Evolutionary conservation across 108 stramenopile species (phyloP), one percentile per base, ranked within the genome.

Genomic region (Poteriospumella lacustris): DNA sequence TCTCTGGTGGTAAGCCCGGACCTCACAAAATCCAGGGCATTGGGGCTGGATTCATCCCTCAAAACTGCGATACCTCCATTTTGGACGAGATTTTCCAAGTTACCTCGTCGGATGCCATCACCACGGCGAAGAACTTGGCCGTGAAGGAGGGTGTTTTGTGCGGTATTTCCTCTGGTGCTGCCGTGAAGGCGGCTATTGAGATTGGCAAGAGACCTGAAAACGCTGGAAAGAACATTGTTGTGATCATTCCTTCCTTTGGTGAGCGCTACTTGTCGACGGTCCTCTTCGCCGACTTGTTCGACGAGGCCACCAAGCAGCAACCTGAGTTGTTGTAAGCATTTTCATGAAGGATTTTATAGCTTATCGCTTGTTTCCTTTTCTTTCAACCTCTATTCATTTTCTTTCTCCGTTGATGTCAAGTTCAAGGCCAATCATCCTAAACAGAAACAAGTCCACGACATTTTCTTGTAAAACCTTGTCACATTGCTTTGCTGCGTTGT

Each of bases 11-110:
- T 29, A 34, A 68, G 12, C 85, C 86, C 72, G 87, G 89, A 58
- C 88, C 89, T n/a, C 89, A 91, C 84, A 83, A 83, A 52, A 89
- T 89, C 79, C 89, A 91, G 79, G 91, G 91, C 31, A 88, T 91
- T 89, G 90, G 89, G 39, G 87, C 90, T 5, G 82, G 82, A 42
- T 43, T 82, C 40, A 79, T 89, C 52, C 88, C 89, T 12, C 34
- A 83, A 5, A 86, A 89, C 1, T 44, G 90, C 31, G 89, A 89
- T 64, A 68, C 88, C 12, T 26, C 12, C 9, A 34, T 64, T 34
- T 31, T 64, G 15, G 60, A 64, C 36, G 60, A 64, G 36, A 24
- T 64, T 34, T 5, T 64, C n/a, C 76, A 81, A 76, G 80, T 85
- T 34, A 42, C 26, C 1, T 85, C 86, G 0, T 68, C 88, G 15